Evolutionary conservation across 768 basidiomycete species (phyloP).

Genomic region (Galerina sulciceps): DNA sequence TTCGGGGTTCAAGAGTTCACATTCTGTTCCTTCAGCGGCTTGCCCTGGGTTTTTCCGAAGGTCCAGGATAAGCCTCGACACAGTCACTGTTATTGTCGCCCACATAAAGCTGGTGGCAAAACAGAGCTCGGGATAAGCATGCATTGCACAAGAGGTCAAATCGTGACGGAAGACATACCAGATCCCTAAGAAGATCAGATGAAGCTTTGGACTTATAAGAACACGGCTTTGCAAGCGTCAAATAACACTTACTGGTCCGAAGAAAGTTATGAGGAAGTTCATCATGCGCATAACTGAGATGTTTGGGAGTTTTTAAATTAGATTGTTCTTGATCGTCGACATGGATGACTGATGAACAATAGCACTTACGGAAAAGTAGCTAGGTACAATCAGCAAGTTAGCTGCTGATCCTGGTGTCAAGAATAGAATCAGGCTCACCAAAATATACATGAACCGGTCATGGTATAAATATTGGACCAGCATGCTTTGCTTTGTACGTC

Average conservation of each 20-base stretch:
- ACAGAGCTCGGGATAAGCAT: not conserved
- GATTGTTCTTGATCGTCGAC: not conserved
- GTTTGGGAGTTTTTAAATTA: not conserved
- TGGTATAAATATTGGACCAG: conserved; percentile 2
- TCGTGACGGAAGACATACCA: conserved; percentile 4
- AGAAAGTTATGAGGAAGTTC: conserved; percentile 11
- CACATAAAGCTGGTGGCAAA: conserved; percentile 33
- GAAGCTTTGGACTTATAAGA: conserved; percentile 1
- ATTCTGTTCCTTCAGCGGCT: not conserved
- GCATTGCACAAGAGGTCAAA: not conserved
- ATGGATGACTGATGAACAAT: not conserved
- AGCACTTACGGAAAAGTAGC: conserved; percentile 12
- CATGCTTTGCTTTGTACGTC: not conserved
- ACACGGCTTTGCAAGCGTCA: not conserved
- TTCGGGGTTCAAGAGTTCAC: too few relatives aligned
- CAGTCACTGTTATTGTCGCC: conserved; percentile 35
- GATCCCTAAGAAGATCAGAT: conserved; percentile 10
- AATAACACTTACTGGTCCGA: conserved; percentile 14
- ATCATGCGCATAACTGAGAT: conserved; percentile 15
- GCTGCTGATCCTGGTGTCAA: not conserved
- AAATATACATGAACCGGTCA: conserved; percentile 9
- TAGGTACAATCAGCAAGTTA: not conserved
- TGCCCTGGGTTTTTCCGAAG: conserved; percentile 21
- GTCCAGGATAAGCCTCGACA: conserved; percentile 36
- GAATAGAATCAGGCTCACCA: conserved; percentile 3